Evolutionary conservation across 2,329 filamentous ascomycete species (phyloP), one percentile per base, ranked within the genome.

Genomic region (Dothideomycetes sp.): DNA sequence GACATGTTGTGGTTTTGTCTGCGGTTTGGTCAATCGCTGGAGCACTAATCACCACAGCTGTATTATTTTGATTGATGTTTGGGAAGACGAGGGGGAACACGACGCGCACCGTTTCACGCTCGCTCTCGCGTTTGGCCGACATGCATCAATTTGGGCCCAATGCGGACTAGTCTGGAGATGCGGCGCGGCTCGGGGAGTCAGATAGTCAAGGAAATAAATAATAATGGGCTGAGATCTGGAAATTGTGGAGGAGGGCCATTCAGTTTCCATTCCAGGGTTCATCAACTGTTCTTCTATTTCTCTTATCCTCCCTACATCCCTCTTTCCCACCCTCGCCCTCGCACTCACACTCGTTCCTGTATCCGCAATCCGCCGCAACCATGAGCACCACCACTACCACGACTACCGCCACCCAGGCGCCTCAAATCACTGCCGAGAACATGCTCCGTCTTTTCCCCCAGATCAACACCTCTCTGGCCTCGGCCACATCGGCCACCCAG

Each of bases 361-460:
- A 12, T 31, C 5, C 18, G 6, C 18, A 7, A 3, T 17, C 17
- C 5, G 8, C 18, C 24, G 29, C 30, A 42, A 49, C 36, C 3
- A 60, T 60, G 57, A 57, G 48, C 31, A 60, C 55, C 13, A 47
- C 45, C 23, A 59, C 53, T 5, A 50, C 53, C 12, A 58, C 53
- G 7, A 43, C 49, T 18, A 53, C 54, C 15, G 46, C 49, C 43
- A 48, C 55, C 8, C 45, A 48, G 37, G 55, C 70, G 28, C 70
- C 78, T 56, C 70, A 75, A 42, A 86, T 93, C 57, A 94, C 85
- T 38, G 86, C 87, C 13, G 78, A 91, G 53, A 85, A 83, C 56
- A 86, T 98, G 54, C 72, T 89, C 45, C 80, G 78, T 47, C 76
- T 96, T 34, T 96, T 96, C 64, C 86, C 87, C 39, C 87, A 95